phyloP scores from a whole-genome alignment of 2,329 filamentous ascomycete species.

The Apiospora kogelbergensis region DNA sequence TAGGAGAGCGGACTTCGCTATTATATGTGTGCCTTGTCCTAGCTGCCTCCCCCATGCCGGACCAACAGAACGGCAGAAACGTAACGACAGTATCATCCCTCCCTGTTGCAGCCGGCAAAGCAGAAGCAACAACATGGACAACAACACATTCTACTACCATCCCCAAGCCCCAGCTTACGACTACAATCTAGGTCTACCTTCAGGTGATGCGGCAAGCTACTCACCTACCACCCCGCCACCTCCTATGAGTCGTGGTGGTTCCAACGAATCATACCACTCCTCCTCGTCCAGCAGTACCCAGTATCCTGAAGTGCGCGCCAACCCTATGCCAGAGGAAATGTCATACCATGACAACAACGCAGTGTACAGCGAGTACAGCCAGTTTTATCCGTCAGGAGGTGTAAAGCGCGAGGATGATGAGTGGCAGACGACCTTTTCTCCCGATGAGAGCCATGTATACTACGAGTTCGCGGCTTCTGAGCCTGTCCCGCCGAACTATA shows the following conservation, averaged over 20 bases:
- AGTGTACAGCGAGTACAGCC: neutral
- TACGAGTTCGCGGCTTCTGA: neutral
- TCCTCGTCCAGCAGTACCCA: neutral
- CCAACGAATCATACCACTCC: neutral
- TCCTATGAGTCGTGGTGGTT: conserved; percentile 1
- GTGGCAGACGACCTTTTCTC: neutral
- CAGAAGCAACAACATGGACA: neutral
- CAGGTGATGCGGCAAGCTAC: neutral
- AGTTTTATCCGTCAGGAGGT: neutral
- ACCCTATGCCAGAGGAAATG: neutral
- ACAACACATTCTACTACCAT: neutral
- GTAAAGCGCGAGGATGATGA: neutral
- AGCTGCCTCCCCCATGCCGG: neutral
- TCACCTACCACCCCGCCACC: neutral
- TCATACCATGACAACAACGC: neutral
- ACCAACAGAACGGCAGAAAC: neutral
- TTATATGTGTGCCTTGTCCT: neutral
- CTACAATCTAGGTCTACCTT: neutral
- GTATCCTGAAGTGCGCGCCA: neutral
- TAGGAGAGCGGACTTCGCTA: neutral
- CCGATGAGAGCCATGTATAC: neutral
- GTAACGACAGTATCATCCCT: neutral
- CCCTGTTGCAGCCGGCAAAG: neutral
- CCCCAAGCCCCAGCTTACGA: neutral
- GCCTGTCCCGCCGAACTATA: neutral